Evolutionary conservation across 2,329 filamentous ascomycete genomes (phyloP).

Genomic region (Boeremia lycopersici): DNA sequence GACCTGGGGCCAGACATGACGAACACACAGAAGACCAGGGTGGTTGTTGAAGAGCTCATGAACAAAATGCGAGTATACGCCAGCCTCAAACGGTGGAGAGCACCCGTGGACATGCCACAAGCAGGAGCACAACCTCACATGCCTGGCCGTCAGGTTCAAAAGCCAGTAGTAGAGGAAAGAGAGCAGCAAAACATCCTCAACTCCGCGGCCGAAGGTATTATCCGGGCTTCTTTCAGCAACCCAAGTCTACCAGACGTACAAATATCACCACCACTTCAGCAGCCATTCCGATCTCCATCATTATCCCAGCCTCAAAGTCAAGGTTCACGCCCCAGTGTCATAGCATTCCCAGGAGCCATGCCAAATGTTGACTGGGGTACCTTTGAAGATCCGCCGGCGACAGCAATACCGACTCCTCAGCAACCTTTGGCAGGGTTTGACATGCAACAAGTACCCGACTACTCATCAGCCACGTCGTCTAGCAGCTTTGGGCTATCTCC

Average conservation of each 20-base stretch:
- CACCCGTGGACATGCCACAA: slow-evolving; percentile 54
- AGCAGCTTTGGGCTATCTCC: not conserved
- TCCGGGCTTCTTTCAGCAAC: not conserved
- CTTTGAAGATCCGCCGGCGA: slow-evolving; percentile 22
- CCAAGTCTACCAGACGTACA: not conserved
- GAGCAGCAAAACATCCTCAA: slow-evolving; percentile 7
- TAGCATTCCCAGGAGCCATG: slow-evolving; percentile 31
- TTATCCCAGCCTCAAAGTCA: slow-evolving; percentile 5
- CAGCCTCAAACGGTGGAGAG: slow-evolving; percentile 63
- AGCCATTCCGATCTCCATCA: not conserved
- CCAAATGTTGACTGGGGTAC: slow-evolving; percentile 34
- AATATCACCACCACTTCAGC: slow-evolving; percentile 9
- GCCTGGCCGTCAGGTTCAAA: slow-evolving; percentile 13
- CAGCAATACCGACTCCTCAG: slow-evolving; percentile 6
- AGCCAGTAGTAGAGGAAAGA: slow-evolving; percentile 17
- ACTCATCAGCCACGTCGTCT: not conserved
- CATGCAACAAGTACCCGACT: slow-evolving; percentile 8
- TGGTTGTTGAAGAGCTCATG: slow-evolving; percentile 67
- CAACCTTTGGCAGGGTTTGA: slow-evolving; percentile 5
- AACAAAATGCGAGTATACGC: slow-evolving; percentile 66
- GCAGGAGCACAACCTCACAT: slow-evolving; percentile 43
- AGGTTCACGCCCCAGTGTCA: not conserved
- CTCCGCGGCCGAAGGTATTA: not conserved
- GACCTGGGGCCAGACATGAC: slow-evolving; percentile 60
- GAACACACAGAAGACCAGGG: slow-evolving; percentile 63